Evolutionary conservation across 441 rosid genomes (phyloP).

Genomic region (Brassica hybrid): DNA sequence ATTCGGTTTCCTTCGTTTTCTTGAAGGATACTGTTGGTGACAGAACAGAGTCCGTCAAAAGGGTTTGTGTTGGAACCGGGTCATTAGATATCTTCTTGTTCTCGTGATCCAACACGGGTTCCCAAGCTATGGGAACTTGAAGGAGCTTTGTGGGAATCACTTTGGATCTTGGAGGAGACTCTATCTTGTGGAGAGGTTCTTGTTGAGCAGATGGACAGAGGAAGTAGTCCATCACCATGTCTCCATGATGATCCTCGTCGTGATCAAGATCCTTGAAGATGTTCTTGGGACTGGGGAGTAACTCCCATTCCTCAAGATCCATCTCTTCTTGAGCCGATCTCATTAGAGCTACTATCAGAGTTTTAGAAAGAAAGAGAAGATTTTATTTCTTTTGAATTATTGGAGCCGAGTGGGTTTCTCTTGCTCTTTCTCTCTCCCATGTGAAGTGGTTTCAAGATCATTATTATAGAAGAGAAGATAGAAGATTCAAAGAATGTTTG

Average conservation of each 20-base stretch:
- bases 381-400: constrained; percentile 29
- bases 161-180: constrained; percentile 47
- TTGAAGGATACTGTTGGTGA: constrained; percentile 81
- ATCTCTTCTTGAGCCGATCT: constrained; percentile 40
- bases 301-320: constrained; percentile 90
- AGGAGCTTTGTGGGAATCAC: constrained; percentile 42
- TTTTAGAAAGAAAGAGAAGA: constrained; percentile 9
- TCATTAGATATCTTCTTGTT: constrained; percentile 34
- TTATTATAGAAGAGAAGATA: constrained; percentile 22
- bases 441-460: constrained; percentile 24
- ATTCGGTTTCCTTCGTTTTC: constrained; percentile 78
- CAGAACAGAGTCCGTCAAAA: constrained; percentile 62
- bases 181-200: constrained; percentile 13
- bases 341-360: not conserved
- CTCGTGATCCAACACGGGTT: constrained; percentile 44
- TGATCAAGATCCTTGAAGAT: constrained; percentile 48
- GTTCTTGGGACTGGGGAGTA: constrained; percentile 51
- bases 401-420: constrained; percentile 22
- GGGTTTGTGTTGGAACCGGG: constrained; percentile 22
- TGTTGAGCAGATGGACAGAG: constrained; percentile 51
- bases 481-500: constrained; percentile 27
- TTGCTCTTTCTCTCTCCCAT: not conserved
- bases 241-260: constrained; percentile 34
- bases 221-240: constrained; percentile 45
- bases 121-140: constrained; percentile 66